Base-by-base conservation (phyloP, 177 flowering plant species). In the Tripterygium wilfordii region DNA sequence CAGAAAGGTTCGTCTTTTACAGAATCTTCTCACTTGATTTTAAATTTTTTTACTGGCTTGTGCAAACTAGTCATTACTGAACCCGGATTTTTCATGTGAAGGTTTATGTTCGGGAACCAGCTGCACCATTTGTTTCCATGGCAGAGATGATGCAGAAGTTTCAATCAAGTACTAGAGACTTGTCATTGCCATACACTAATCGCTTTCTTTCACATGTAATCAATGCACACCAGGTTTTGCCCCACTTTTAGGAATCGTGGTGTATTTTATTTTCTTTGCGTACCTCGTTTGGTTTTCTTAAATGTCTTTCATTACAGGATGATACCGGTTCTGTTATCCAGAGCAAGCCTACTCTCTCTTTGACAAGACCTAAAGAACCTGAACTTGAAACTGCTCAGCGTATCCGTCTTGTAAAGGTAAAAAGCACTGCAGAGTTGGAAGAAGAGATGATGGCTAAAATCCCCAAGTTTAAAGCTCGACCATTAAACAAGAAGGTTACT, bases 361-460 rank as follows among this genome's bases (percentile, higher is more conserved):
- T 92, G 62, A 92, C 97, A 28, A 71, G 83, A 54, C 97, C 97
- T 15, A 81, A 76, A 54, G 85, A 78, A 35, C 99, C 97, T 17
- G 95, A 82, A 33, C 55, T 92, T 25, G 95, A 77, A 66, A 89
- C 97, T 41, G 22, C 91, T 38, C 82, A 82, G 36, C 74, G 99
- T 3, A 72, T 64, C 53, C 83, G 97, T 27, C 56, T 80, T 5
- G 62, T 57, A 14, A 82, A 48, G 52, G 58, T 82, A 41, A 88
- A 83, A 69, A 92, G 96, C 50, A 67, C 81, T 10, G 95, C 78
- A 9, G 96, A 80, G 49, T 62, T 82, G 31, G 86, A 81, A 58
- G 94, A 82, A 64, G 94, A 88, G 61, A 75, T 82, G 88, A 80
- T 88, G 96, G 89, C 96, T 23, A 82, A 82, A 51, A 80, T 88